Evolutionary conservation across 169 alveolate species (phyloP), one percentile per base, ranked within the genome.

Genomic region (Plasmodium malariae): DNA sequence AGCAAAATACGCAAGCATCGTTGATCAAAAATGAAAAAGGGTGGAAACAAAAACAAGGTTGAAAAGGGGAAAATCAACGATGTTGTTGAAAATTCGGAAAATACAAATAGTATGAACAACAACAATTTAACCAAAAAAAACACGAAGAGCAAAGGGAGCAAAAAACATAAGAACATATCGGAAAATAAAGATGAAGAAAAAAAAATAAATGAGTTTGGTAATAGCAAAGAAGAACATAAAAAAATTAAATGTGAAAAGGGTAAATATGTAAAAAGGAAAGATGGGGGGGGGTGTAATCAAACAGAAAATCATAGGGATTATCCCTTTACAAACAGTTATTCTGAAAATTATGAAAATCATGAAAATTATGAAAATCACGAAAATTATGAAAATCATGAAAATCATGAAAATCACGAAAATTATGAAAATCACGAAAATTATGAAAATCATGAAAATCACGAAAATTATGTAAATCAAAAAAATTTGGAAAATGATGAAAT

Each of bases 31-130:
- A 68, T 45, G 59, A 57, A 26, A 70, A 49, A 30, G n/a, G 36
- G 65, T 32, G 59, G 17, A 48, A 70, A 49, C 7, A 70, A 70
- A 45, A 49, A 70, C 34, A 70, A 36, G 48, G 65, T 5, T 48
- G 45, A 70, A 70, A 70, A 7, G 12, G 32, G 5, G 17, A 49
- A 48, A 32, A 14, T 28, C 14, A 19, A 14, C 12, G 40, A 28
- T 34, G 37, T 5, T 5, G 28, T 1, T 62, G 49, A 7, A 19
- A 76, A 67, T 5, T 1, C 9, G 24, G 76, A 36, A 19, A 32
- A 36, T 26, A 59, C 40, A 54, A 26, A 12, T 40, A 26, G 21
- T 76, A 12, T 45, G 14, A 45, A 17, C 14, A 9, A 19, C 9
- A 19, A 19, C 30, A 54, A 9, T 14, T 3, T 19, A 28, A 19